Evolutionary conservation across 371 early-diverging fungal species (phyloP).

Genomic region (Conidiobolus incongruus): DNA sequence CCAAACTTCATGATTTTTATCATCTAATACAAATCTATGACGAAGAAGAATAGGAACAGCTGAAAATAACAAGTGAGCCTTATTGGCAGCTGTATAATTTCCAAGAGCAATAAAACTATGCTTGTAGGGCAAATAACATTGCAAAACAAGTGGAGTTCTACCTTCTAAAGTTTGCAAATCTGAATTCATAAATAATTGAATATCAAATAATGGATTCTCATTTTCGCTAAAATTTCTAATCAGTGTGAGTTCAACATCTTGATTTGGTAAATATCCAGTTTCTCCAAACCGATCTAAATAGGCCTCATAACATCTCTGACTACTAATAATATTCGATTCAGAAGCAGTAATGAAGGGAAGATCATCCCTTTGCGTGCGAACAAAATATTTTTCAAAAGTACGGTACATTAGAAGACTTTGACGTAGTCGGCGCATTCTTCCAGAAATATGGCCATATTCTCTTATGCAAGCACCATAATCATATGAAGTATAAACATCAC

Average conservation of each 20-base stretch:
- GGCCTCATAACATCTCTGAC: conserved; percentile 14
- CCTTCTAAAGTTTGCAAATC: conserved; percentile 3
- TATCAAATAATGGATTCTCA: conserved; percentile 18
- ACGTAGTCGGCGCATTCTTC: conserved; percentile 35
- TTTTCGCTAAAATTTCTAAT: conserved; percentile 40
- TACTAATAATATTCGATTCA: conserved; percentile 18
- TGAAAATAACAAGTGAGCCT: conserved; percentile 25
- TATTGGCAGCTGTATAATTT: conserved; percentile 27
- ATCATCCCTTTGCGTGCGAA: conserved; percentile 19
- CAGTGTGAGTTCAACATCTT: conserved; percentile 27
- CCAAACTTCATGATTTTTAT: no score
- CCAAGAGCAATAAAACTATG: conserved; percentile 37
- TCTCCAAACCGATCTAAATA: conserved; percentile 4
- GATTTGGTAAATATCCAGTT: conserved; percentile 7
- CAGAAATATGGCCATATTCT: conserved; percentile 46
- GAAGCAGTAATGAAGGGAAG: conserved; percentile 15
- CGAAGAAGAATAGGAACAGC: conserved; percentile 40
- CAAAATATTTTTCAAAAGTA: conserved; percentile 32
- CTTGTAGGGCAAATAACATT: conserved; percentile 30
- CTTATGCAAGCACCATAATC: conserved; percentile 62
- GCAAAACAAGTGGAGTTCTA: conserved; percentile 11
- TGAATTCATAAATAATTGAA: conserved; percentile 9
- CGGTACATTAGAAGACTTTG: conserved; percentile 32
- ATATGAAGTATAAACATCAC: conserved; percentile 55
- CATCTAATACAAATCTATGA: conserved; percentile 3